phyloP scores from a whole-genome alignment of 2,329 filamentous ascomycete genomes.

The Fusarium sp. region DNA sequence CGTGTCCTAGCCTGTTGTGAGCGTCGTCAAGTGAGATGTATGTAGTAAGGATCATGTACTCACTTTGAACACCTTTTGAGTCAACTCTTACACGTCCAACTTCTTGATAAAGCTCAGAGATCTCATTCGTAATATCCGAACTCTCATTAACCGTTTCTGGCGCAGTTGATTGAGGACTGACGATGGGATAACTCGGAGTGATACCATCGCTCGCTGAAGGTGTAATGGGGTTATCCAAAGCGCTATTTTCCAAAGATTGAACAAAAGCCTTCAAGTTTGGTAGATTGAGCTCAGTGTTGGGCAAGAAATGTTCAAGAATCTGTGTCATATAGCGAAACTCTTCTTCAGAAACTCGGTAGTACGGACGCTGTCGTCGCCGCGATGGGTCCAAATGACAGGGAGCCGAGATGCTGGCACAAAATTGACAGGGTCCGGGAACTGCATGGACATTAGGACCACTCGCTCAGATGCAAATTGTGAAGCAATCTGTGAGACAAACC shows the following conservation, averaged over 20 bases:
- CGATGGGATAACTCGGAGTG: not conserved
- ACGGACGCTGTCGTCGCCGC: slow-evolving; percentile 14
- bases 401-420: slow-evolving; percentile 15
- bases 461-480: not conserved
- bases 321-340: slow-evolving; percentile 23
- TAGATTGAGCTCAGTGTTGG: slow-evolving; percentile 12
- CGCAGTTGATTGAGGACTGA: not conserved
- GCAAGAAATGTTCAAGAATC: slow-evolving; percentile 15
- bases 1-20: not conserved
- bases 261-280: slow-evolving; percentile 8
- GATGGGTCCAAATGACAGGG: slow-evolving; percentile 14
- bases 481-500: not conserved
- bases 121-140: slow-evolving; percentile 2
- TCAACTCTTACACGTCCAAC: slow-evolving; percentile 11
- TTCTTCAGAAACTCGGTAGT: slow-evolving; percentile 14
- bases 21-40: not conserved
- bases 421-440: slow-evolving; percentile 18
- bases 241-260: not conserved
- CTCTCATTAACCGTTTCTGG: not conserved
- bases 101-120: not conserved
- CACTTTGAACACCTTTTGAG: slow-evolving; percentile 10
- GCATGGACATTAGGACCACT: not conserved
- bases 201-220: not conserved
- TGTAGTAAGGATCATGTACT: not conserved
- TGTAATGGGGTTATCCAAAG: not conserved